Percentiles rank a stretch among this genome's conserved stretches.
Evolutionary conservation across 2,329 filamentous ascomycete species (phyloP).

Genomic region (Raffaelea albimanens): DNA sequence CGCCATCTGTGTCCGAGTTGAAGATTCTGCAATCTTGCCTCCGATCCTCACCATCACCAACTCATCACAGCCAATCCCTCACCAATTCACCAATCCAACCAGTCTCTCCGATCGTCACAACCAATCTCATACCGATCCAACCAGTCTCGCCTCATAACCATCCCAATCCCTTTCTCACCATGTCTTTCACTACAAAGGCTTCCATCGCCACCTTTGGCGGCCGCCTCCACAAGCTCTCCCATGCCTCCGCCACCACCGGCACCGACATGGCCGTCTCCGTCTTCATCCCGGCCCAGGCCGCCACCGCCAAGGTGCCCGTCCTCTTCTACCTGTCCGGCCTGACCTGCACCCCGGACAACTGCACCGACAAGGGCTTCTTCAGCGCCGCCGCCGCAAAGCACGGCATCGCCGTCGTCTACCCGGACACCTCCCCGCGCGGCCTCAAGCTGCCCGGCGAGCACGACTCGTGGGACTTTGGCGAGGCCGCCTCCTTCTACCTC

Average conservation of each 20-base stretch:
- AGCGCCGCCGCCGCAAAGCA: slow-evolving; percentile 70
- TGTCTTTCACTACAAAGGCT: slow-evolving; percentile 83
- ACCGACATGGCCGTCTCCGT: slow-evolving; percentile 91
- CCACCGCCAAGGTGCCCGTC: slow-evolving; percentile 60
- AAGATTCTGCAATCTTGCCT: too few relatives aligned
- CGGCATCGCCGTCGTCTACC: slow-evolving; percentile 87
- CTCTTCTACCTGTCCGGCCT: slow-evolving; percentile 90
- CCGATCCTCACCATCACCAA: too few relatives aligned
- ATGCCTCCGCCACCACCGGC: slow-evolving; percentile 67
- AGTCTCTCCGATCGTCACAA: too few relatives aligned
- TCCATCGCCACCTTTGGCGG: slow-evolving; percentile 89
- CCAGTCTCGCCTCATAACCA: too few relatives aligned
- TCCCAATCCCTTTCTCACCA: slow-evolving; percentile 31
- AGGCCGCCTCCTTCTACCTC: slow-evolving; percentile 89
- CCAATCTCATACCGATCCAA: too few relatives aligned
- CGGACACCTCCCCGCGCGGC: slow-evolving; percentile 87
- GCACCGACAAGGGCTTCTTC: slow-evolving; percentile 79
- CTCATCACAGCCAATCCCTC: too few relatives aligned
- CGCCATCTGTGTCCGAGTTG: too few relatives aligned
- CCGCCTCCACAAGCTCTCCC: slow-evolving; percentile 87
- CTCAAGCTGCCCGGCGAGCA: slow-evolving; percentile 75
- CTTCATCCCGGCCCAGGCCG: slow-evolving; percentile 71
- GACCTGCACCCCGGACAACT: slow-evolving; percentile 88
- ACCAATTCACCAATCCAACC: too few relatives aligned
- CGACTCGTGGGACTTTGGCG: slow-evolving; percentile 84